phyloP scores from a whole-genome alignment of 192 early-diverging fungal genomes.

The Obelidium mucronatum region DNA sequence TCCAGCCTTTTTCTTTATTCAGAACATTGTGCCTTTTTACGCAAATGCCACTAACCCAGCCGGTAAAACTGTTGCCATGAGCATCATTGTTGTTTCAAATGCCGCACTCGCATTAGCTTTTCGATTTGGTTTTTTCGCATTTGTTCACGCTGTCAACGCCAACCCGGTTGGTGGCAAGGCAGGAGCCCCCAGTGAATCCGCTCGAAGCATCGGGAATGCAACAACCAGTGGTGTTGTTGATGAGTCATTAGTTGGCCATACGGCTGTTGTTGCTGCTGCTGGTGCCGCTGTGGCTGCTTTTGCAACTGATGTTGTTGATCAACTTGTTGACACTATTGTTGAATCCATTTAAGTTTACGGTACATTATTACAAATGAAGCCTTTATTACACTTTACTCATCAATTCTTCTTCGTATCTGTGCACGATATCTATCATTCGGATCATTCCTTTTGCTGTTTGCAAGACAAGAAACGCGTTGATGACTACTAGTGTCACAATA shows the following conservation, averaged over 20 bases:
- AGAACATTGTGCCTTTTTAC: slow-evolving; percentile 43
- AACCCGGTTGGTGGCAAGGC: background rate
- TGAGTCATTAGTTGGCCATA: background rate
- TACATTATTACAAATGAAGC: no score
- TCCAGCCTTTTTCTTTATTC: slow-evolving; percentile 45
- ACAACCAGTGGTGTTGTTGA: background rate
- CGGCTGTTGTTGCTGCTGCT: background rate
- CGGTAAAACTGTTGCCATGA: slow-evolving; percentile 42
- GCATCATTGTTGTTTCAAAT: slow-evolving; percentile 40
- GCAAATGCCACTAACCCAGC: slow-evolving; percentile 25
- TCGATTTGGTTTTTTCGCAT: slow-evolving; percentile 88
- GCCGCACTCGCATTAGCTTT: slow-evolving; percentile 66
- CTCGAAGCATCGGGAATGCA: background rate
- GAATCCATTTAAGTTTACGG: background rate
- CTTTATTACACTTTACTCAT: background rate
- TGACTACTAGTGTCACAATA: background rate
- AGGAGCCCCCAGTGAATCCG: background rate
- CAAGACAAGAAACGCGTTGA: background rate
- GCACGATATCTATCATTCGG: background rate
- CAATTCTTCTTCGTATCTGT: background rate
- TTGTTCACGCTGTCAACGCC: slow-evolving; percentile 9
- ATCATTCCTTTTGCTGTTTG: slow-evolving; percentile 1
- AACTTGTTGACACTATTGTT: background rate
- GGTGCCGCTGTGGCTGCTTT: background rate
- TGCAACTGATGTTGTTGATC: background rate